Evolutionary conservation across 2,329 filamentous ascomycete species (phyloP).

Genomic region (Apiospora sp.): DNA sequence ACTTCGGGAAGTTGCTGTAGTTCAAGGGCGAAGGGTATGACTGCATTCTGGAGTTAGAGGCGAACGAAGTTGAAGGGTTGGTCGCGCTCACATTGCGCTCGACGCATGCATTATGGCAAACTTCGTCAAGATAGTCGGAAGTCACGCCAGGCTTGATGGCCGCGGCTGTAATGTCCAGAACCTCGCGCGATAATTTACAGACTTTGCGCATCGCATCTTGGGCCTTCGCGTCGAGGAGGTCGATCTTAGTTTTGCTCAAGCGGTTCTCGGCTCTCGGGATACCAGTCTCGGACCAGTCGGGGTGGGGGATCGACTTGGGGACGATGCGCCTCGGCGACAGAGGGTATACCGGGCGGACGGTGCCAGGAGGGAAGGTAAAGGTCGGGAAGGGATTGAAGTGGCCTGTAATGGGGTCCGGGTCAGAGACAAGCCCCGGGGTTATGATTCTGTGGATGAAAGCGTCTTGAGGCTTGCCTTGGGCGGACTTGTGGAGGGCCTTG

Average conservation of each 20-base stretch:
- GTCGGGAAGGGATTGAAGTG: slow-evolving; percentile 76
- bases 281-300: slow-evolving; percentile 74
- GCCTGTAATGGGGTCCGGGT: slow-evolving; percentile 75
- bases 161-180: slow-evolving; percentile 76
- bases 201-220: slow-evolving; percentile 79
- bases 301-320: slow-evolving; percentile 67
- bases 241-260: slow-evolving; percentile 67
- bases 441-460: slow-evolving; percentile 21
- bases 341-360: slow-evolving; percentile 71
- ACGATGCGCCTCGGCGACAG: slow-evolving; percentile 65
- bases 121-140: slow-evolving; percentile 78
- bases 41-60: slow-evolving; percentile 52
- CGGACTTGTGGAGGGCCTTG: slow-evolving; percentile 70
- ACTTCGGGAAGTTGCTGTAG: slow-evolving; percentile 95
- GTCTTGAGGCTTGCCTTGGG: slow-evolving; percentile 28
- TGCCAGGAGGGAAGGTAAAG: slow-evolving; percentile 68
- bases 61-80: neutral
- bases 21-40: slow-evolving; percentile 92
- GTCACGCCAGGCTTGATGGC: slow-evolving; percentile 75
- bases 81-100: slow-evolving; percentile 71
- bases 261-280: slow-evolving; percentile 50
- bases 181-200: slow-evolving; percentile 74
- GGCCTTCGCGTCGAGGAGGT: slow-evolving; percentile 69
- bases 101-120: slow-evolving; percentile 78
- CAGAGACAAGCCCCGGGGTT: slow-evolving; percentile 65